These are phyloP conservation scores for Penicillium decumbens DNA, from an alignment of 2,329 filamentous ascomycete genomes.

Conservation along the genomic window DNA sequence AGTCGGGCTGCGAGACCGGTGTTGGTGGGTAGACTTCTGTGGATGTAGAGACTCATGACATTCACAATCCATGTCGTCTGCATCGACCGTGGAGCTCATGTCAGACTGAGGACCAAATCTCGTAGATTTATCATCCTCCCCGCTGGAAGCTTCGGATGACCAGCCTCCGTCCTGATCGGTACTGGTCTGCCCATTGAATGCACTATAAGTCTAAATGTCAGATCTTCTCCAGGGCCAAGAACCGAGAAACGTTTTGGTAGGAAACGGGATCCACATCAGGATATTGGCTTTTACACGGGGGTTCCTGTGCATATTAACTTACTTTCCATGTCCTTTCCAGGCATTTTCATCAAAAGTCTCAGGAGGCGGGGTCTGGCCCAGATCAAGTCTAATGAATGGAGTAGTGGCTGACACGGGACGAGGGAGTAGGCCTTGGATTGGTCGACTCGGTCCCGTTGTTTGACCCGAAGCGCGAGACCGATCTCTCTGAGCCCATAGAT, in stretches of 20 bases:
- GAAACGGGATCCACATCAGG: no score
- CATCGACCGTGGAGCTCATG: conserved; percentile 27
- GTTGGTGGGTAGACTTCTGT: conserved; percentile 15
- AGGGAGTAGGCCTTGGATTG: conserved; percentile 7
- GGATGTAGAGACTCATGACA: conserved; percentile 14
- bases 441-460: background rate
- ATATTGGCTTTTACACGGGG: no score
- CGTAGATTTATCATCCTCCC: conserved; percentile 29
- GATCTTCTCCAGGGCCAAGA: no score
- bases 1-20: conserved; percentile 18
- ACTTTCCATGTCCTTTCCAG: no score
- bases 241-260: no score
- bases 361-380: background rate
- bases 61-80: conserved; percentile 22
- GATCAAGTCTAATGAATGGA: conserved; percentile 6
- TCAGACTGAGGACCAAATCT: conserved; percentile 23
- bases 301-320: no score
- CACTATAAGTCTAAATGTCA: no score
- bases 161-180: conserved; percentile 8
- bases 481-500: background rate
- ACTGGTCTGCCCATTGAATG: no score
- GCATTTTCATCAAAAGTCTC: no score
- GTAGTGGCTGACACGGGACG: conserved; percentile 10
- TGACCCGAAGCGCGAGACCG: background rate
- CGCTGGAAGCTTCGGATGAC: conserved; percentile 22